Base-by-base conservation (phyloP, 257 asterid species). In the Nicotiana attenuata region DNA sequence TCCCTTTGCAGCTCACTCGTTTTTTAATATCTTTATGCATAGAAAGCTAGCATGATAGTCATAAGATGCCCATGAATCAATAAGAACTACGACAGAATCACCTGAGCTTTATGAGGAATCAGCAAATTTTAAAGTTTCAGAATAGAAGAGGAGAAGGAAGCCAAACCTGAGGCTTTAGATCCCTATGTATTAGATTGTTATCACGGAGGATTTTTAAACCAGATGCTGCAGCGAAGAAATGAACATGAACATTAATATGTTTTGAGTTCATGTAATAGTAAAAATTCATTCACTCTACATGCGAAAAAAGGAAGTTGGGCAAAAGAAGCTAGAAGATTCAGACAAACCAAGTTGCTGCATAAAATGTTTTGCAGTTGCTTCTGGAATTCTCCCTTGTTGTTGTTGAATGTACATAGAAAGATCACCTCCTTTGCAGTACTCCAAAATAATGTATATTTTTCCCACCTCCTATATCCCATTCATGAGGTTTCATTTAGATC, bases 381-480 rank as follows among this genome's bases (percentile, higher is more conserved):
- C 99, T 57, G 94, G 89, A 75, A 96, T 90, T 88, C 82, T 90
- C 81, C 98, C 97, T 81, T 89, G 93, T 59, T 82, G 91, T 82
- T 87, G 86, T 78, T 93, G 98, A 81, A 96, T 88, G 85, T 88
- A 91, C 83, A 88, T 85, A 0, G 97, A 94, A 68, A 96, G 97
- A 84, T 96, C 99, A 78, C 99, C 99, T 61, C 99, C 99, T 90
- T 86, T 92, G 88, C 99, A 96, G 88, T 87, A 93, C 84, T 96
- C 99, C 88, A 96, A 85, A 86, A 96, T 84, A 82, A 96, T 94
- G 84, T 92, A 94, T 59, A 96, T 90, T 85, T 91, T 94, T 63
- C 97, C 99, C 77, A 92, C 75, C 85, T 96, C 99, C 99, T 96
- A 85, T 19, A 82, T 81, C 47, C 64, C 86, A 86, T 63, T 78